phyloP scores from a whole-genome alignment of 108 stramenopile genomes.

The Fistulifera solaris region DNA sequence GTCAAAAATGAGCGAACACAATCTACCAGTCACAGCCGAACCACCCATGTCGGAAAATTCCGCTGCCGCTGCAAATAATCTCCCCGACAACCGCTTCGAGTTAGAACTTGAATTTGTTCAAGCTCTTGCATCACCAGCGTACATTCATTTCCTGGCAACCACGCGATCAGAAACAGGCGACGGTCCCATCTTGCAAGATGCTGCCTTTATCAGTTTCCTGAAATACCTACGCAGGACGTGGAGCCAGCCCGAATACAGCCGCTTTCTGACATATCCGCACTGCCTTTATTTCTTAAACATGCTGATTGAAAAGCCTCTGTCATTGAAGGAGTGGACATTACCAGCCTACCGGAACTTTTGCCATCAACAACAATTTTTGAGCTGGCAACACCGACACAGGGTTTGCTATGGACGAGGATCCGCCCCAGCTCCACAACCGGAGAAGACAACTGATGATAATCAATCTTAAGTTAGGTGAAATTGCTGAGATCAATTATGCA shows the following conservation, averaged over 20 bases:
- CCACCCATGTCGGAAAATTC: neutral
- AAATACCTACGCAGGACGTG: slow-evolving; percentile 45
- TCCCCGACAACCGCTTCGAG: slow-evolving; percentile 50
- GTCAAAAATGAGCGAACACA: too few species aligned
- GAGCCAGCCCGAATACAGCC: slow-evolving; percentile 69
- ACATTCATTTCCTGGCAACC: slow-evolving; percentile 76
- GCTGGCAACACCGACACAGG: slow-evolving; percentile 70
- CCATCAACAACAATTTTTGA: slow-evolving; percentile 78
- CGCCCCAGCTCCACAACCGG: neutral
- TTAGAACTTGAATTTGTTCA: slow-evolving; percentile 66
- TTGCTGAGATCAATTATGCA: too few species aligned
- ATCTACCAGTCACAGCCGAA: too few species aligned
- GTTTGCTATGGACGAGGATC: slow-evolving; percentile 54
- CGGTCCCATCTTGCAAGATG: slow-evolving; percentile 37
- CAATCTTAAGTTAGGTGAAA: too few species aligned
- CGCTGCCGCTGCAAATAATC: neutral
- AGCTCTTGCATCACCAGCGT: slow-evolving; percentile 78
- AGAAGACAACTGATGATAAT: too few species aligned
- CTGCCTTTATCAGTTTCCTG: slow-evolving; percentile 61
- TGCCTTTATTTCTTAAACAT: slow-evolving; percentile 76
- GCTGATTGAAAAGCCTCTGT: slow-evolving; percentile 44
- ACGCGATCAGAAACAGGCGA: slow-evolving; percentile 23
- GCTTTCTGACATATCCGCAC: slow-evolving; percentile 70
- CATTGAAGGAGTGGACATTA: slow-evolving; percentile 59
- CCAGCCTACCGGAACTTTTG: slow-evolving; percentile 77